Evolutionary conservation across 345 rosid species (phyloP).

Genomic region (Jatropha curcas): DNA sequence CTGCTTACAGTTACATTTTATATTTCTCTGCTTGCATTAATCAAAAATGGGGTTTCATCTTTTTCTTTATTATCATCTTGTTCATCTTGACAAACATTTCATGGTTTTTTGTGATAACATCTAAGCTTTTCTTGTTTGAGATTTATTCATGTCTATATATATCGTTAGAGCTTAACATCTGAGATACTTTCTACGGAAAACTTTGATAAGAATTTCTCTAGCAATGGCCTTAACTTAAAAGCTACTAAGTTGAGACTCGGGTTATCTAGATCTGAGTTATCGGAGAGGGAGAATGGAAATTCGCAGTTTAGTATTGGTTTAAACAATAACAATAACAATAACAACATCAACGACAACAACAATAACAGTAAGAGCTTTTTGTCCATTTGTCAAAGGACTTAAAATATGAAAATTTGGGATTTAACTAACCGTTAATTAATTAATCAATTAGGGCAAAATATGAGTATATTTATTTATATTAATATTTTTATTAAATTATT

Average conservation of each 20-base stretch:
- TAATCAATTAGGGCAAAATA: too few species aligned
- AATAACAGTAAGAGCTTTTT: conserved; percentile 29
- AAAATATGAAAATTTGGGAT: too few species aligned
- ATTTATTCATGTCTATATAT: conserved; percentile 37
- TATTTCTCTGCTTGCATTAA: not conserved
- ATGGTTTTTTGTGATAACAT: not conserved
- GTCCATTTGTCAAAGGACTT: too few species aligned
- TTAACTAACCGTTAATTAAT: too few species aligned
- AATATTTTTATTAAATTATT: too few species aligned
- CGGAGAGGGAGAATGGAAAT: conserved; percentile 39
- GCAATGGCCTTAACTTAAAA: conserved; percentile 42
- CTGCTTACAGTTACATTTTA: not conserved
- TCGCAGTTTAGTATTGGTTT: conserved; percentile 8
- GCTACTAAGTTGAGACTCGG: conserved; percentile 82
- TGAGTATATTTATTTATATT: too few species aligned
- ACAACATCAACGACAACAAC: not conserved
- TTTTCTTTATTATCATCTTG: not conserved
- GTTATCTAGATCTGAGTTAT: conserved; percentile 68
- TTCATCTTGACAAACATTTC: not conserved
- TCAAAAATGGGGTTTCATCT: not conserved
- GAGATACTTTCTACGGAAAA: conserved; percentile 53
- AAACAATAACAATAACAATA: not conserved
- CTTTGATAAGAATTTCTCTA: conserved; percentile 26
- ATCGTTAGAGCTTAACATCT: conserved; percentile 39
- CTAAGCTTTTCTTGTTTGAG: not conserved